These are phyloP conservation scores for Talaromyces sp. DNA, from an alignment of 2,329 filamentous ascomycete genomes.

Conservation along the genomic window DNA sequence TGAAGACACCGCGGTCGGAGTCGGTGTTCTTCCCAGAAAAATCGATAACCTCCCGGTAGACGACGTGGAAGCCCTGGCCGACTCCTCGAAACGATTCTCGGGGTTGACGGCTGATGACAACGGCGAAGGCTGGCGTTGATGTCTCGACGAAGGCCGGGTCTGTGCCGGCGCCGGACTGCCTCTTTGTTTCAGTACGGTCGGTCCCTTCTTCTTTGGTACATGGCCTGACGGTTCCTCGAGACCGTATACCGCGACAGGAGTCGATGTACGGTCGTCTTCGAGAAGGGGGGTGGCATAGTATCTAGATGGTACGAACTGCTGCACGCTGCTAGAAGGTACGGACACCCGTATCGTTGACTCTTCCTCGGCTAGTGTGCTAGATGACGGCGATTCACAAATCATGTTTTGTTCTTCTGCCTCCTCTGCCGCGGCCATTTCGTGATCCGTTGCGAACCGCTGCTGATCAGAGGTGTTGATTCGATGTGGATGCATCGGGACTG, in stretches of 20 bases:
- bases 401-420: not conserved
- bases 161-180: not conserved
- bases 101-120: constrained; percentile 3
- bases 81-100: not conserved
- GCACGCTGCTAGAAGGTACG: not conserved
- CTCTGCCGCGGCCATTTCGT: constrained; percentile 1
- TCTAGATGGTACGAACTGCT: not conserved
- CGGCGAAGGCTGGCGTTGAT: constrained; percentile 8
- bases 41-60: constrained; percentile 5
- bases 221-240: constrained; percentile 16
- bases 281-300: constrained; percentile 13
- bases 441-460: constrained; percentile 8
- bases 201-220: not conserved
- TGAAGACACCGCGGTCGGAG: not conserved
- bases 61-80: not conserved
- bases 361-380: not conserved
- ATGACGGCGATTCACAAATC: constrained; percentile 3
- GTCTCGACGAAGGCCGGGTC: constrained; percentile 3
- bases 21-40: constrained; percentile 5
- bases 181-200: not conserved
- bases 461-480: constrained; percentile 6
- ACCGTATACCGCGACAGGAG: constrained; percentile 15
- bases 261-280: constrained; percentile 3
- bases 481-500: constrained; percentile 7
- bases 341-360: not conserved